Conservation (phyloP, 2,329 filamentous ascomycete genomes). For the Sporothrix protearum region DNA sequence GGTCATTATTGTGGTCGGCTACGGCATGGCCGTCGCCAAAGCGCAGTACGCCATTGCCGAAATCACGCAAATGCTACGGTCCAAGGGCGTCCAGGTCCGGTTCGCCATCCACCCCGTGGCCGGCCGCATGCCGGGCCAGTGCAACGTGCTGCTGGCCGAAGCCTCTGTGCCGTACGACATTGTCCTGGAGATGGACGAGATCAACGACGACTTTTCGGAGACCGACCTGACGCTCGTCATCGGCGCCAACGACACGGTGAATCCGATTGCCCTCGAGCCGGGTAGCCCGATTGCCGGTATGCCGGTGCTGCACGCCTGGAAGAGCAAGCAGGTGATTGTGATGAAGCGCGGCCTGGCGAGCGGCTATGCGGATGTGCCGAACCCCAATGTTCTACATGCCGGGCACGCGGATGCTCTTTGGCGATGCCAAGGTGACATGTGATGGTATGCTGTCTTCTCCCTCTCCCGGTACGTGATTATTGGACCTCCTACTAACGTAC, state of each 20-base stretch:
- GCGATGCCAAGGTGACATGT: constrained; percentile 79
- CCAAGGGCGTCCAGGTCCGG: constrained; percentile 73
- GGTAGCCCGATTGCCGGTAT: constrained; percentile 85
- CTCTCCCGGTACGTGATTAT: too few relatives aligned
- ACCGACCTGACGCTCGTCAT: constrained; percentile 87
- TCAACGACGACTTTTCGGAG: constrained; percentile 85
- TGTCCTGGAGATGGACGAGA: constrained; percentile 92
- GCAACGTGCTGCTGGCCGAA: constrained; percentile 85
- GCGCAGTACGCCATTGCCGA: constrained; percentile 87
- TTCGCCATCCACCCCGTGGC: constrained; percentile 91
- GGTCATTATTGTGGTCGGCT: constrained; percentile 86
- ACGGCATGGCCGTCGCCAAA: constrained; percentile 92
- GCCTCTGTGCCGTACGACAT: constrained; percentile 88
- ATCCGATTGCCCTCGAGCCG: constrained; percentile 80
- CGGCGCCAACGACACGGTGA: constrained; percentile 89
- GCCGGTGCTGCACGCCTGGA: constrained; percentile 90
- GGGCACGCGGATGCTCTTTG: constrained; percentile 86
- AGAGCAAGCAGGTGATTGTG: constrained; percentile 86
- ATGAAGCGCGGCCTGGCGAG: constrained; percentile 92
- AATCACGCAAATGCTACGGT: constrained; percentile 70
- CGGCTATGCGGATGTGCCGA: constrained; percentile 86
- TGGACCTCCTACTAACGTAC: background rate
- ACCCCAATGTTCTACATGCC: constrained; percentile 95
- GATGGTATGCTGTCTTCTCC: constrained; percentile 56
- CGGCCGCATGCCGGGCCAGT: constrained; percentile 89